These are phyloP conservation scores for Candolleomyces aberdarensis DNA, from an alignment of 768 basidiomycete genomes.

Conservation along the genomic window DNA sequence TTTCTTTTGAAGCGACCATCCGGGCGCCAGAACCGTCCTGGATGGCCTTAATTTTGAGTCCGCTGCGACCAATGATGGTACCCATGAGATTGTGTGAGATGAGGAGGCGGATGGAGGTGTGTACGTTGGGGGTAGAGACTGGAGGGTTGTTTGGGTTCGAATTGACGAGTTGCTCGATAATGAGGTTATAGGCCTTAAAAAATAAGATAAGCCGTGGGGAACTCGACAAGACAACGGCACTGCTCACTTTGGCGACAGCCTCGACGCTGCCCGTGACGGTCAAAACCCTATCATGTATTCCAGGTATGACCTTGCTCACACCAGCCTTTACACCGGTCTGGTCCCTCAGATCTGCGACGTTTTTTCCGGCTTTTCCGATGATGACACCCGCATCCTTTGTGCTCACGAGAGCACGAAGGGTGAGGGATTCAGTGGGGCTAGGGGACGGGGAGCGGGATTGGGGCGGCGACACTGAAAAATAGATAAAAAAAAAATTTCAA, in stretches of 20 bases:
- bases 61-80: slow-evolving; percentile 93
- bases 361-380: slow-evolving; percentile 95
- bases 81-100: slow-evolving; percentile 99
- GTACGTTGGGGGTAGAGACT: slow-evolving; percentile 61
- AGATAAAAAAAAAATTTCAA: slow-evolving; percentile 10
- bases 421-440: slow-evolving; percentile 69
- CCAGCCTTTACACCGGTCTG: slow-evolving; percentile 97
- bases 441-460: slow-evolving; percentile 78
- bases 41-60: slow-evolving; percentile 98
- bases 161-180: slow-evolving; percentile 86
- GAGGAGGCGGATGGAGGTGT: slow-evolving; percentile 93
- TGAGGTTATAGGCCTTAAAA: slow-evolving; percentile 87
- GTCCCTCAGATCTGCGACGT: slow-evolving; percentile 94
- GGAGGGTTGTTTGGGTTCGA: slow-evolving; percentile 73
- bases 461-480: slow-evolving; percentile 50
- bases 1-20: slow-evolving; percentile 99
- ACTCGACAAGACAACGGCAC: slow-evolving; percentile 7
- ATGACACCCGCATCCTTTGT: slow-evolving; percentile 98
- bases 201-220: slow-evolving; percentile 9
- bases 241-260: slow-evolving; percentile 80
- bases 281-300: slow-evolving; percentile 97
- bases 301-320: slow-evolving; percentile 97
- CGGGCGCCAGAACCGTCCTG: slow-evolving; percentile 94
- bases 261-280: slow-evolving; percentile 92
- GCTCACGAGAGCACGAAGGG: slow-evolving; percentile 91